These are phyloP conservation scores for Paramyrothecium sp. DNA, from an alignment of 2,329 filamentous ascomycete genomes.

Conservation along the genomic window DNA sequence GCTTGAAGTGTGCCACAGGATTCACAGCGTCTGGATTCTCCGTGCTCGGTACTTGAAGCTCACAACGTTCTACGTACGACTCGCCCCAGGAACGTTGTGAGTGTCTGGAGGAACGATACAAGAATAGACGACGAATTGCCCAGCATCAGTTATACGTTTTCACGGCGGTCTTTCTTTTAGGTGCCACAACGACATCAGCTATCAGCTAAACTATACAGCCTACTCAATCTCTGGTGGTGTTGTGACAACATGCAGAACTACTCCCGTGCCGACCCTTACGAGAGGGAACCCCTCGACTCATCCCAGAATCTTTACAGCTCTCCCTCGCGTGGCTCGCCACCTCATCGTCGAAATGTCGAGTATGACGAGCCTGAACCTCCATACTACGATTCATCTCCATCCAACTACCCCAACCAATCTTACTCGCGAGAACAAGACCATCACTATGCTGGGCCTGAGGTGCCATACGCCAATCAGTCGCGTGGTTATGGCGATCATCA, in stretches of 20 bases:
- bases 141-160: too few species aligned
- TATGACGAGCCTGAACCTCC: constrained; percentile 12
- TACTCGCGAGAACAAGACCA: not conserved
- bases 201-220: too few species aligned
- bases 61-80: too few species aligned
- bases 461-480: not conserved
- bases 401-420: not conserved
- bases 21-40: too few species aligned
- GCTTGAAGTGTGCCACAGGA: too few species aligned
- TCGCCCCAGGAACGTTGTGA: too few species aligned
- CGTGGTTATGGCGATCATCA: not conserved
- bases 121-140: too few species aligned
- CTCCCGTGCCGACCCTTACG: constrained; percentile 26
- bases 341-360: constrained; percentile 18
- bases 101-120: too few species aligned
- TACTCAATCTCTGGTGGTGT: too few species aligned
- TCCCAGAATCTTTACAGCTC: constrained; percentile 18
- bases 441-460: not conserved
- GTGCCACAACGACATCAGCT: too few species aligned
- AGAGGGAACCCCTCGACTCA: constrained; percentile 33
- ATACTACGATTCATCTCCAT: constrained; percentile 23
- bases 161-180: too few species aligned
- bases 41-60: too few species aligned
- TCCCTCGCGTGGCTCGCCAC: constrained; percentile 16
- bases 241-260: constrained; percentile 30